These are phyloP conservation scores for Amanita molliuscula DNA, from an alignment of 768 basidiomycete genomes.

Conservation along the genomic window DNA sequence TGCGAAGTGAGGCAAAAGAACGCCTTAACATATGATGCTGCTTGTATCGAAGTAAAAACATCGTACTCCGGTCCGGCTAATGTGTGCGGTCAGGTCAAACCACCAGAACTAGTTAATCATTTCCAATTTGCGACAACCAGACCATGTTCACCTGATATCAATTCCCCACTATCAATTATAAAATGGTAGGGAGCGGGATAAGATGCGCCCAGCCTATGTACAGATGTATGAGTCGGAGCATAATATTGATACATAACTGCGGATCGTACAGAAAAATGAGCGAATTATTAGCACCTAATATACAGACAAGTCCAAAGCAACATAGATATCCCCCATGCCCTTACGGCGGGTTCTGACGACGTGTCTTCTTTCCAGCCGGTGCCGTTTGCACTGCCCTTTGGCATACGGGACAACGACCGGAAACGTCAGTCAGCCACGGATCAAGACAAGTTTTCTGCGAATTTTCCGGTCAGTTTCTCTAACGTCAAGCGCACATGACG, in stretches of 20 bases:
- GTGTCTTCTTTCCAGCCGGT: constrained; percentile 17
- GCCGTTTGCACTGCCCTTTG: constrained; percentile 59
- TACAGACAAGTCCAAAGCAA: neutral
- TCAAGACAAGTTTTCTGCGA: constrained; percentile 78
- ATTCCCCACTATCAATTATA: no score
- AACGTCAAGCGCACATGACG: neutral
- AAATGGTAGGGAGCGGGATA: no score
- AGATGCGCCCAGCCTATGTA: no score
- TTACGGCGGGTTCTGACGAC: neutral
- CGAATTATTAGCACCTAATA: neutral
- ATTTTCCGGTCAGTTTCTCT: constrained; percentile 6
- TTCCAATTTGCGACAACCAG: no score
- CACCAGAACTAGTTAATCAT: no score
- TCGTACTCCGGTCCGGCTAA: neutral
- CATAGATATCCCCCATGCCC: neutral
- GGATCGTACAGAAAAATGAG: neutral
- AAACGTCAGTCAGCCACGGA: constrained; percentile 79
- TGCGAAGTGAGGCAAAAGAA: constrained; percentile 30
- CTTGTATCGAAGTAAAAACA: neutral
- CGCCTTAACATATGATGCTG: neutral
- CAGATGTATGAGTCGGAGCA: no score
- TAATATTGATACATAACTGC: neutral
- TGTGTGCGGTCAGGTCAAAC: no score
- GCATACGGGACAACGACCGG: constrained; percentile 83
- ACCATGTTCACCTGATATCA: no score